Evolutionary conservation across 108 stramenopile species (phyloP), one percentile per base, ranked within the genome.

Genomic region (Stephanodiscus triporus): DNA sequence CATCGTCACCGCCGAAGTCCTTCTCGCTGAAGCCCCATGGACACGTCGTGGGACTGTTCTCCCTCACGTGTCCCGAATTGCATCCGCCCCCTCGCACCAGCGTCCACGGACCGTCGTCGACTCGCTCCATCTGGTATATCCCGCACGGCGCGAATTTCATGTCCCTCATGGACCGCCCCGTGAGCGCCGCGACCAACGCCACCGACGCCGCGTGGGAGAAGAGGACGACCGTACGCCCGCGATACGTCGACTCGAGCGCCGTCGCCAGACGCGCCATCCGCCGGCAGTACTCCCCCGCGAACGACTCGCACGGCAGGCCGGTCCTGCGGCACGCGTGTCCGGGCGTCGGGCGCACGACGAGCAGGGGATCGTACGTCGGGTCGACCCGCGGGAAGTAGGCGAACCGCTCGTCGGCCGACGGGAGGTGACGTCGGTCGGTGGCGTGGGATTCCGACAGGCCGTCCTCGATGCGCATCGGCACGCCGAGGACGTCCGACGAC

Each of bases 71-170:
- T 16, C 11, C 24, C 13, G 55, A 50, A 75, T 80, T 80, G 36
- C 62, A 50, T 22, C 50, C 60, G 23, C 79, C 79, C 63, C 45
- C 57, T 7, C 36, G 26, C 3, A 72, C 27, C 50, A 80, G 30
- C 47, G 45, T 60, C 79, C 79, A 80, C 30, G 38, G 50, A 1
- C 49, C 74, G 19, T 63, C 63, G 55, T 76, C 57, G 22, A 56
- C 34, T 0, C 74, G 59, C 23, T 57, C 51, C 68, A 80, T 22
- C 6, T 64, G 40, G 63, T 70, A 80, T 10, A 80, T 29, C 1
- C 79, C 79, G 63, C 79, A 80, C 0, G 79, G 75, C 30, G 79
- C 79, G 57, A 80, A 80, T 24, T 75, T 80, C 32, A 80, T 45
- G 38, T 23, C 40, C 10, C 36, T 53, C 75, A 80, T 40, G 4